phyloP scores from a whole-genome alignment of 2,329 filamentous ascomycete genomes.

The Paecilomyces fulvus region DNA sequence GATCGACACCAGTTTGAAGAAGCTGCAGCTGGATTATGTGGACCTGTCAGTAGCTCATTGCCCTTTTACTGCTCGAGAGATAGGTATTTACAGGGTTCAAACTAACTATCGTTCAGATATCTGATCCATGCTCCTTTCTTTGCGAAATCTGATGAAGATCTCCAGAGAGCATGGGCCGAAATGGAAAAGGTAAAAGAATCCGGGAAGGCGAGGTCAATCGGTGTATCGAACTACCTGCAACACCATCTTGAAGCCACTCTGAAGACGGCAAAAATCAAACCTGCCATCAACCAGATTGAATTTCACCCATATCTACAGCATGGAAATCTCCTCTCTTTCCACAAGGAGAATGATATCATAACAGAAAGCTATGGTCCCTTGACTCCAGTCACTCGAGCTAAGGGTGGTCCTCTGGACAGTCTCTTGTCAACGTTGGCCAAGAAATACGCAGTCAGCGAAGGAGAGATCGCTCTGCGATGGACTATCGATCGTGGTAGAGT shows the following conservation, averaged over 20 bases:
- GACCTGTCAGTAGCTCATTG: slow-evolving; percentile 43
- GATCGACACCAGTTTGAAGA: slow-evolving; percentile 49
- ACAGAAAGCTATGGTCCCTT: slow-evolving; percentile 35
- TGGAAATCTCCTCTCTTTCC: slow-evolving; percentile 31
- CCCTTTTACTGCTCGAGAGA: background rate
- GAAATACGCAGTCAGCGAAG: slow-evolving; percentile 53
- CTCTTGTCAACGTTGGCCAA: slow-evolving; percentile 45
- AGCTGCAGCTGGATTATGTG: slow-evolving; percentile 53
- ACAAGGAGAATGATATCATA: slow-evolving; percentile 33
- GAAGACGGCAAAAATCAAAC: slow-evolving; percentile 26
- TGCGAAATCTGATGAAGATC: slow-evolving; percentile 43
- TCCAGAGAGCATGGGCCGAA: slow-evolving; percentile 50
- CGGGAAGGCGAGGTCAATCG: slow-evolving; percentile 53
- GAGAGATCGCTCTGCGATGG: slow-evolving; percentile 52
- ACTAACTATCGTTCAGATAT: slow-evolving; percentile 35
- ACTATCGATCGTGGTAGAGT: slow-evolving; percentile 53
- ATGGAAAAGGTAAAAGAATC: slow-evolving; percentile 52
- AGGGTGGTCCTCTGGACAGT: slow-evolving; percentile 48
- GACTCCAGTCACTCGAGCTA: slow-evolving; percentile 46
- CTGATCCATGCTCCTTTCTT: slow-evolving; percentile 56
- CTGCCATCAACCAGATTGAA: slow-evolving; percentile 33
- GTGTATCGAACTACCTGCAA: slow-evolving; percentile 53
- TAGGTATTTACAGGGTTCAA: background rate
- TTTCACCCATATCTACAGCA: slow-evolving; percentile 43
- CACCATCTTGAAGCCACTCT: slow-evolving; percentile 47